Evolutionary conservation across 345 rosid genomes (phyloP), one percentile per base, ranked within the genome.

Genomic region (Populus davidiana): DNA sequence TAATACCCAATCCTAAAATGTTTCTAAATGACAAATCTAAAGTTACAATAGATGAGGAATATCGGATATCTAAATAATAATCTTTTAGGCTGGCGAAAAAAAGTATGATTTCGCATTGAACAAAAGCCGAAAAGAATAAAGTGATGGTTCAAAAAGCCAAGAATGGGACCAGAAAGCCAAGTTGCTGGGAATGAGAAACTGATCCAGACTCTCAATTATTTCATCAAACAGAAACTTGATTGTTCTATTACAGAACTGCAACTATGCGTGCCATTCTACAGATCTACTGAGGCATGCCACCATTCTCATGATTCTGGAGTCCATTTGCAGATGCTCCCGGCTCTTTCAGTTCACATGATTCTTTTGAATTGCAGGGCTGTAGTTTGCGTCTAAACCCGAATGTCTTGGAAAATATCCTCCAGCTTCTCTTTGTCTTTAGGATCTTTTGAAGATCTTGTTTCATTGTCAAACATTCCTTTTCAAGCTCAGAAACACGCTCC

Each of bases 371-470:
- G 89, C 89, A 88, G 47, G 88, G 87, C 39, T 85, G 87, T 33
- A 91, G 75, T 75, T 86, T 90, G 80, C 83, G 88, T 81, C 81
- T 86, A 66, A 88, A 87, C 71, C 88, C 82, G 8, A 89, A 87
- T 41, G 72, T 85, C 69, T 83, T 88, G 9, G 92, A 82, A 61
- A 91, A 87, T 10, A 78, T 67, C 78, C 61, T 78, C 82, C 85
- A 82, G 10, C 71, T 75, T 36, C 49, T 74, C 35, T 82, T 78
- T 1, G 79, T 56, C 59, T 61, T 82, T 20, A 67, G 72, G 5
- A 82, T 75, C 78, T 75, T 78, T 29, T 75, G 81, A 71, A 82
- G 72, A 43, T 82, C 82, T 63, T 78, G 47, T 66, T 78, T 82
- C 67, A 82, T 71, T 29, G 27, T 63, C 63, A 64, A 31, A 69